Conservation (phyloP, 192 early-diverging fungal genomes). For the Coemansia asiatica region DNA sequence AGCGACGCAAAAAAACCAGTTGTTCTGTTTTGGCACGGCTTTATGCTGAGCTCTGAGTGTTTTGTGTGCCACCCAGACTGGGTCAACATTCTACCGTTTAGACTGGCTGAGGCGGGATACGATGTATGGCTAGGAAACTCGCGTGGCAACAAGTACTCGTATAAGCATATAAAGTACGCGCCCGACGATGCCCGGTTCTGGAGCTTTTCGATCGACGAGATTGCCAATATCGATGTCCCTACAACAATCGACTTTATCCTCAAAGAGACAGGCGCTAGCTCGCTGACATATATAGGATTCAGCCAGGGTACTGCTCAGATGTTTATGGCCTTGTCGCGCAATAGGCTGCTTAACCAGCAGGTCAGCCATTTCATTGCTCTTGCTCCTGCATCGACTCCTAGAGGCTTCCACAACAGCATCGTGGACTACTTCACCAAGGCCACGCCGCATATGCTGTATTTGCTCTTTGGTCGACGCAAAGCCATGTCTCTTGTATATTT, state of each 20-base stretch:
- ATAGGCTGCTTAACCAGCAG: constrained; percentile 74
- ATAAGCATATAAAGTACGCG: constrained; percentile 71
- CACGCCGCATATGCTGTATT: constrained; percentile 82
- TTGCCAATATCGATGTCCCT: constrained; percentile 84
- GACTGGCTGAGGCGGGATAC: constrained; percentile 85
- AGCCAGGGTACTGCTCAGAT: constrained; percentile 92
- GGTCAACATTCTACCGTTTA: constrained; percentile 72
- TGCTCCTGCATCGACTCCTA: constrained; percentile 87
- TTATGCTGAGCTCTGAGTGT: constrained; percentile 90
- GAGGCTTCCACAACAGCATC: constrained; percentile 74
- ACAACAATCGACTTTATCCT: constrained; percentile 87
- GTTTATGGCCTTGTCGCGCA: constrained; percentile 83
- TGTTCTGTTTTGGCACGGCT: constrained; percentile 92
- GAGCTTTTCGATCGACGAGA: constrained; percentile 94
- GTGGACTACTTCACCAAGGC: constrained; percentile 82
- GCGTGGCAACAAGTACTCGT: constrained; percentile 92
- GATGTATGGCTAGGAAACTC: constrained; percentile 97
- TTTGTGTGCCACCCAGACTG: constrained; percentile 86
- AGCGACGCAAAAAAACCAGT: constrained; percentile 64
- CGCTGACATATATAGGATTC: constrained; percentile 93
- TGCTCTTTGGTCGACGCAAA: constrained; percentile 84
- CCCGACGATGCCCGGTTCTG: constrained; percentile 76
- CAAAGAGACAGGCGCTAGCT: constrained; percentile 71
- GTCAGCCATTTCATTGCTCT: constrained; percentile 88
- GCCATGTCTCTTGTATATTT: constrained; percentile 76